Base-by-base conservation (phyloP, 768 basidiomycete genomes). In the Arthromyces matolae region DNA sequence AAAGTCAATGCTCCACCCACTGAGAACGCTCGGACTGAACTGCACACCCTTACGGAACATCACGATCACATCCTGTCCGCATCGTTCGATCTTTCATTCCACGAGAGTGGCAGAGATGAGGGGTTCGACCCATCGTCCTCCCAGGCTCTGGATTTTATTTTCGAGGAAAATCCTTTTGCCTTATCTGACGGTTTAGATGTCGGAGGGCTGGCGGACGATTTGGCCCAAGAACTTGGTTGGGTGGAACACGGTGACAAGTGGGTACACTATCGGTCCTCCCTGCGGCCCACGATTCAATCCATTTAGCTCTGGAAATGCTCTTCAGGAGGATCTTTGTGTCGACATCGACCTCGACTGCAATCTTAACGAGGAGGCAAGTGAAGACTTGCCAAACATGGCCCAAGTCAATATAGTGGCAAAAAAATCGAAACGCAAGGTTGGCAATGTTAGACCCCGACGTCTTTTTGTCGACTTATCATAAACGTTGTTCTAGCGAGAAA, bases 171-270 rank as follows among this genome's bases (percentile, higher is more conserved):
- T 33, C 70, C 79, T 31, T 75, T 84, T 42, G 66, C 58, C 2
- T 64, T 71, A 8, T 72, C 76, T 16, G 85, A 80, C 45, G 81
- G 71, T 18, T 57, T 82, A 19, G 85, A 80, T 50, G 59, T 83
- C 14, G 76, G 67, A n/a, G 77, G 71, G 6, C 64, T 90, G 14
- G 86, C 82, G 3, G 86, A 88, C 37, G 89, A 90, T 55, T 68
- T 91, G 22, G 86, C 84, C 7, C 75, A 72, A 51, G 88, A 91
- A 56, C 71, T 91, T 3, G 89, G 87, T 24, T 89, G 88, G 86
- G 79, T 74, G 16, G 60, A 49, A 18, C 70, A 67, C 36, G 57
- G 66, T 34, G 50, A 51, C 34, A 59, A 50, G 45, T 31, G 55
- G 48, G 48, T 52, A 58, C 54, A n/a, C n/a, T n/a, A n/a, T n/a